These are phyloP conservation scores for Gleditsia sinensis DNA, from an alignment of 306 rosid species.

Conservation along the genomic window DNA sequence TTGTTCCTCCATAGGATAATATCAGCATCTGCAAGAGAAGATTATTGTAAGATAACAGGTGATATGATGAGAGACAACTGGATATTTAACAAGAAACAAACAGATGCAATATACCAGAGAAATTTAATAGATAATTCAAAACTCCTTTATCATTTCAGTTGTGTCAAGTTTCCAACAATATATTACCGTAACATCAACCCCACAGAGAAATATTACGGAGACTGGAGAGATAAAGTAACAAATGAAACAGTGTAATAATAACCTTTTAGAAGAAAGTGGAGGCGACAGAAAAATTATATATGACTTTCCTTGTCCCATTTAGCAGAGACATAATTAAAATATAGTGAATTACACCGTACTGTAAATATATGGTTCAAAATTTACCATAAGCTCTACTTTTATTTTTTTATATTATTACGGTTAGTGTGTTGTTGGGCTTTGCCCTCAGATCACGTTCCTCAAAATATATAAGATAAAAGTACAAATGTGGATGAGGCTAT, in stretches of 20 bases:
- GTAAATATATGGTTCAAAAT: background rate
- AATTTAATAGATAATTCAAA: background rate
- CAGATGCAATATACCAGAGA: background rate
- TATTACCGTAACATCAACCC: background rate
- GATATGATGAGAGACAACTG: background rate
- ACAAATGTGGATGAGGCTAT: background rate
- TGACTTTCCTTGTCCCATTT: background rate
- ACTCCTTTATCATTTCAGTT: background rate
- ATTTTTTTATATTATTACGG: too few species aligned
- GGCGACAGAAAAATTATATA: background rate
- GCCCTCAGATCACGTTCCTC: background rate
- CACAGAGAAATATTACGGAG: background rate
- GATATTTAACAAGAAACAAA: background rate
- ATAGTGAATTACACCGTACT: background rate
- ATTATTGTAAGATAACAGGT: slow-evolving; percentile 17
- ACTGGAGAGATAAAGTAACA: background rate
- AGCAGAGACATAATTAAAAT: background rate
- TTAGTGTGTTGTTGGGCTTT: too few species aligned
- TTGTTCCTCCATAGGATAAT: slow-evolving; percentile 86
- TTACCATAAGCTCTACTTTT: too few species aligned
- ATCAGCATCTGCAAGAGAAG: slow-evolving; percentile 74
- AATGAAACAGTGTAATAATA: background rate
- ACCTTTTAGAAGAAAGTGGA: background rate
- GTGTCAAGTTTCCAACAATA: background rate
- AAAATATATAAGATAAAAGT: background rate